Conservation (phyloP, 176 grass and related monocot genomes). For the Juncus inflexus region DNA sequence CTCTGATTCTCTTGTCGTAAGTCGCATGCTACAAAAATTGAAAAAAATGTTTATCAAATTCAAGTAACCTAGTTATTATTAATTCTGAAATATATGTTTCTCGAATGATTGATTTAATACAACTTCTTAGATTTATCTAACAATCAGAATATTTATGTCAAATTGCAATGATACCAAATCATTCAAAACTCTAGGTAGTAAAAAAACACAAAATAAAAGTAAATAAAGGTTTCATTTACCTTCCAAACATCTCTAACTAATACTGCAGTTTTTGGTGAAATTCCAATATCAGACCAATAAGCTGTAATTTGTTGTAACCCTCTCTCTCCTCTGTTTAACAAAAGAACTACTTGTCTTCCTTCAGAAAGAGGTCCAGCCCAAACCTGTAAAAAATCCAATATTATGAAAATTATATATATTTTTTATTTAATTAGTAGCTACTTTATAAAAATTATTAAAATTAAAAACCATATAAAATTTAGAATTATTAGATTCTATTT, state of each 20-base stretch:
- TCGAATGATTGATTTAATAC: too few species aligned
- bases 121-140: too few species aligned
- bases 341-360: slow-evolving; percentile 48
- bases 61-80: too few species aligned
- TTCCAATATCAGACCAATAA: slow-evolving; percentile 43
- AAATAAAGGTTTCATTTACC: slow-evolving; percentile 16
- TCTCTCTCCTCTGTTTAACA: slow-evolving; percentile 40
- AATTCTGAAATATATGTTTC: too few species aligned
- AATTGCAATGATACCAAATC: not conserved
- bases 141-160: not conserved
- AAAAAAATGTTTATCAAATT: not conserved
- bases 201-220: not conserved
- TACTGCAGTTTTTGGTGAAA: slow-evolving; percentile 31
- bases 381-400: slow-evolving; percentile 34
- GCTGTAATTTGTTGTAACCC: slow-evolving; percentile 17
- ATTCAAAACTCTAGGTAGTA: too few species aligned
- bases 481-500: not conserved
- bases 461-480: not conserved
- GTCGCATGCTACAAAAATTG: slow-evolving; percentile 41
- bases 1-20: slow-evolving; percentile 30
- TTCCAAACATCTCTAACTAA: slow-evolving; percentile 57
- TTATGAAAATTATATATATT: not conserved
- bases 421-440: too few species aligned
- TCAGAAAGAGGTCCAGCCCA: slow-evolving; percentile 50
- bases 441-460: not conserved